Conservation (phyloP, 768 basidiomycete genomes). For the Thelephora ganbajun region DNA sequence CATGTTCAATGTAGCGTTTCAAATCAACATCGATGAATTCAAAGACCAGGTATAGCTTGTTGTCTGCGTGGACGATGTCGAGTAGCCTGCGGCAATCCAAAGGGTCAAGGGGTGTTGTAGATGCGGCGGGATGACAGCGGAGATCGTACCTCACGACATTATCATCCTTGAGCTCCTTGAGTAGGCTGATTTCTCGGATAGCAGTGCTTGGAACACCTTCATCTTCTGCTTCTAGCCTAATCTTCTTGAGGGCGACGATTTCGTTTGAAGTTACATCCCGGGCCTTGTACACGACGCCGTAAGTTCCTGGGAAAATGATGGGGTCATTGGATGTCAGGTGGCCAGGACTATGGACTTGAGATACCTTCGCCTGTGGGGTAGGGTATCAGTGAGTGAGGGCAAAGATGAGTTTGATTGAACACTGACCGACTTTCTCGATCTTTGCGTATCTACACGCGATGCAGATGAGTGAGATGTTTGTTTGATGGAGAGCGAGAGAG, state of each 20-base stretch:
- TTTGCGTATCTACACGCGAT: constrained; percentile 64
- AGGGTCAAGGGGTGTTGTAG: not conserved
- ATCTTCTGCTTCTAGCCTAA: constrained; percentile 94
- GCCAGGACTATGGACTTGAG: not conserved
- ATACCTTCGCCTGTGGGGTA: constrained; percentile 34
- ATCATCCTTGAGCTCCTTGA: constrained; percentile 94
- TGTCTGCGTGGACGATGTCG: constrained; percentile 94
- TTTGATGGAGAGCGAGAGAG: not conserved
- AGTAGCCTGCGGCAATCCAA: constrained; percentile 44
- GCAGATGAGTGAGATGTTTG: too few relatives aligned
- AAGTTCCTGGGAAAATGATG: constrained; percentile 56
- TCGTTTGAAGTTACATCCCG: constrained; percentile 63
- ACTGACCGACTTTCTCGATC: constrained; percentile 96
- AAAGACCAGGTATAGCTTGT: constrained; percentile 95
- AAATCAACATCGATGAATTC: constrained; percentile 96
- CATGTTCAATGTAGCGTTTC: constrained; percentile 92
- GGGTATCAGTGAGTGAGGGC: not conserved
- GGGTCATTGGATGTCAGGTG: not conserved
- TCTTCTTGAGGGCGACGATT: constrained; percentile 97
- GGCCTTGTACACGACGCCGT: constrained; percentile 98
- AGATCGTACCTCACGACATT: constrained; percentile 77
- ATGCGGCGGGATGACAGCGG: not conserved
- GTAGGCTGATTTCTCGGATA: constrained; percentile 91
- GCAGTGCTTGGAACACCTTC: constrained; percentile 98
- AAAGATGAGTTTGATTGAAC: not conserved